A percentile compares a stretch with the other conserved stretches of the same genome.
These are phyloP conservation scores for Heritiera littoralis DNA, from an alignment of 345 rosid species.

Conservation along the genomic window DNA sequence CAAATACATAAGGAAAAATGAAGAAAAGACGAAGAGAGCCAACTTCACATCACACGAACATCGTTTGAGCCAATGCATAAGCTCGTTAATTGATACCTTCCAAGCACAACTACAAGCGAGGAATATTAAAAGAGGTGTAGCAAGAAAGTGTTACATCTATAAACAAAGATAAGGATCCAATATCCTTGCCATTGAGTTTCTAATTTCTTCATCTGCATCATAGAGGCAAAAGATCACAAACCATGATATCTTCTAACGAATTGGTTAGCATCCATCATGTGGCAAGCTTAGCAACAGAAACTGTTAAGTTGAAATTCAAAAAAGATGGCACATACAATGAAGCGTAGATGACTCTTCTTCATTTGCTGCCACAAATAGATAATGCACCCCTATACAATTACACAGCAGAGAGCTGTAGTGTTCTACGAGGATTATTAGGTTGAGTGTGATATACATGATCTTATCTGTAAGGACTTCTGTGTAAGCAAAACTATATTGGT, in stretches of 20 bases:
- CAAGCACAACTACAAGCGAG: not conserved
- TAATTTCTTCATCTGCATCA: not conserved
- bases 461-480: not conserved
- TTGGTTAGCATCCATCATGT: not conserved
- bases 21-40: too few species aligned
- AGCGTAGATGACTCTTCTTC: not conserved
- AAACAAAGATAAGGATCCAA: not conserved
- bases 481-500: not conserved
- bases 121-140: not conserved
- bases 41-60: too few species aligned
- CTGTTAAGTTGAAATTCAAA: not conserved
- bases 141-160: not conserved
- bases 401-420: not conserved
- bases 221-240: not conserved
- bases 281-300: not conserved
- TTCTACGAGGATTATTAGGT: not conserved
- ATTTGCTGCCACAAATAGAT: not conserved
- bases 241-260: not conserved
- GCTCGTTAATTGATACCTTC: not conserved
- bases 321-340: not conserved
- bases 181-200: not conserved
- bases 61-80: not conserved
- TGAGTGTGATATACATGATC: not conserved
- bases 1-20: too few species aligned
- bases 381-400: not conserved